Evolutionary conservation across 2,329 filamentous ascomycete genomes (phyloP), one percentile per base, ranked within the genome.

Genomic region (Huntiella savannae): DNA sequence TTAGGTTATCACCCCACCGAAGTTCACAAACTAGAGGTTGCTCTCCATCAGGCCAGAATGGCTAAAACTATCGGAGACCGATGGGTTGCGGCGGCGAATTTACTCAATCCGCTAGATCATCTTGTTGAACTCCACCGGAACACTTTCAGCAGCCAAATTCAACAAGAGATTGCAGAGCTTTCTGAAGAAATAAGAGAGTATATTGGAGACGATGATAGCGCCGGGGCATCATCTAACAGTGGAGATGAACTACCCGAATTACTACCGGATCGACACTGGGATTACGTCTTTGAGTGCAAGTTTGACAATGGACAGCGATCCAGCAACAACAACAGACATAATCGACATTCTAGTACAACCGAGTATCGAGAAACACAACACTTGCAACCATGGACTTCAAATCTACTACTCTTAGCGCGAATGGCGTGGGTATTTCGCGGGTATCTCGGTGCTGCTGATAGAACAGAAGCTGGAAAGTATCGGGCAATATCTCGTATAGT

Each of bases 331-430:
- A 28, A 10, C 22, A 28, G 22, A 28, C 22, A 28, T 28, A 28
- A 10, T 28, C 22, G 22, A 3, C 22, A 10, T 28, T 28, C 22
- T 28, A 28, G 22, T 3, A 28, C 22, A 28, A 28, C 22, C 5
- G 33, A 32, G 3, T 36, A 40, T 33, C n/a, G 35, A 36, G 32
- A 36, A 19, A 47, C 45, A 15, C 45, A 47, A 17, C 39, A 47
- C 37, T 28, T 47, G 8, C 38, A n/a, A n/a, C 37, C 45, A 12
- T 47, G 45, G 45, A 47, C 39, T 28, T 33, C 45, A n/a, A 47
- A 47, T 12, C 22, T 47, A 16, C 12, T 47, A 4, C 32, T 47
- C 6, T 35, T 47, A 15, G 42, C 37, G 13, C 22, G 45, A 16
- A 33, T 47, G 16, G 39, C 45, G n/a, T 16, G 33, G 7, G 39